Evolutionary conservation across 208 protist species (phyloP).

Genomic region (Wallacemonas sp.): DNA sequence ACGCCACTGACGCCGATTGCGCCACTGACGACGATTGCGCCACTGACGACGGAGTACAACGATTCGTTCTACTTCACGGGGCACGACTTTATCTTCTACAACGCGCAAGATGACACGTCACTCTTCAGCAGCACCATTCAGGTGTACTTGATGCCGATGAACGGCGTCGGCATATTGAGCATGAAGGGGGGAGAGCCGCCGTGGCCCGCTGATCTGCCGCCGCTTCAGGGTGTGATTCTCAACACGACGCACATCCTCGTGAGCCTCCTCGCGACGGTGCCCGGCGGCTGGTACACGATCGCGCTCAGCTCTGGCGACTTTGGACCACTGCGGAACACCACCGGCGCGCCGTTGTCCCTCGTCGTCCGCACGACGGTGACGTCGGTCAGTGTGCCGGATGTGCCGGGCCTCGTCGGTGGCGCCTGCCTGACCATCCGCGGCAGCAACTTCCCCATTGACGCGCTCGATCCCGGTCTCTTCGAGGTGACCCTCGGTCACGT

Average conservation of each 20-base stretch:
- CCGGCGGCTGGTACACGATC: slow-evolving; percentile 41
- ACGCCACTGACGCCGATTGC: background rate
- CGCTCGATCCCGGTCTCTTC: slow-evolving; percentile 9
- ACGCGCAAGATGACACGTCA: background rate
- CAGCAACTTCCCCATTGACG: slow-evolving; percentile 33
- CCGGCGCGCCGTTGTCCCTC: slow-evolving; percentile 28
- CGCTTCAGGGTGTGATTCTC: slow-evolving; percentile 18
- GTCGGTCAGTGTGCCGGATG: slow-evolving; percentile 30
- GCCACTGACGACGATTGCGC: background rate
- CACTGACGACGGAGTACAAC: background rate
- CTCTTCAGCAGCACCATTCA: slow-evolving; percentile 26
- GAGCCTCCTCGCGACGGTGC: slow-evolving; percentile 29
- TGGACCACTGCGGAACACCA: slow-evolving; percentile 29
- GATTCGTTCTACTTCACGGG: slow-evolving; percentile 33
- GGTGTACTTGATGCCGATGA: slow-evolving; percentile 18
- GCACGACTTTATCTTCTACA: slow-evolving; percentile 25
- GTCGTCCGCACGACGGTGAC: slow-evolving; percentile 25
- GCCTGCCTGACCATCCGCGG: slow-evolving; percentile 32
- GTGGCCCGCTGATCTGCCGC: slow-evolving; percentile 19
- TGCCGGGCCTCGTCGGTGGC: slow-evolving; percentile 25
- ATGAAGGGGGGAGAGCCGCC: background rate
- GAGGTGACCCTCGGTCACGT: slow-evolving; percentile 9
- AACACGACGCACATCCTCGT: slow-evolving; percentile 34
- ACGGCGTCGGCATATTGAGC: background rate
- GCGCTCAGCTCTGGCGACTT: slow-evolving; percentile 30